Evolutionary conservation across 148 eudicot species (phyloP).

Genomic region (Limonium bicolor): DNA sequence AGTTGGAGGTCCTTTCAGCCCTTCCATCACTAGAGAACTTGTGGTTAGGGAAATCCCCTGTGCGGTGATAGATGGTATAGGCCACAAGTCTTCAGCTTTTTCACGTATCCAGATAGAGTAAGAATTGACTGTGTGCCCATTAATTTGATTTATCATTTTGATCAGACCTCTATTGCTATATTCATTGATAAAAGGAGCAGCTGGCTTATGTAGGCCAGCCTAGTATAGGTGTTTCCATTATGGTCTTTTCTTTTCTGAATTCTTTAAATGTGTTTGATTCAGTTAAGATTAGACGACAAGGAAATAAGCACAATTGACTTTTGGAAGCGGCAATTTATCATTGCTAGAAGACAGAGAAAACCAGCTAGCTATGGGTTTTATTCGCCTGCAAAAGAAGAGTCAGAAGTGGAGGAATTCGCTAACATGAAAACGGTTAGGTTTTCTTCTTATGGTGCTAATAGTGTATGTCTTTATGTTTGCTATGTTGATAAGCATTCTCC

Average conservation of each 20-base stretch:
- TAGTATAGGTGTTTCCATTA: too few relatives aligned
- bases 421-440: conserved; percentile 48
- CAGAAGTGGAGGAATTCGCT: conserved; percentile 29
- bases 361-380: conserved; percentile 97
- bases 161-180: too few relatives aligned
- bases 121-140: conserved; percentile 12
- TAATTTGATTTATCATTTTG: not conserved
- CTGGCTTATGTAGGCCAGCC: too few relatives aligned
- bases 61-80: conserved; percentile 90
- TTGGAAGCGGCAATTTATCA: conserved; percentile 73
- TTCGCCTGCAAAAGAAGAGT: conserved; percentile 55
- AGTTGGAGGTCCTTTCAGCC: conserved; percentile 62
- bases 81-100: conserved; percentile 81
- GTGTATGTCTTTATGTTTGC: not conserved
- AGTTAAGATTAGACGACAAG: conserved; percentile 69
- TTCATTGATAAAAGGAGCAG: too few relatives aligned
- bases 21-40: conserved; percentile 43
- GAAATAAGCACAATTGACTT: conserved; percentile 45
- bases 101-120: conserved; percentile 51
- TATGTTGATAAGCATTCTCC: not conserved
- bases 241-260: not conserved
- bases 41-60: conserved; percentile 95
- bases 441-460: not conserved
- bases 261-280: conserved; percentile 1
- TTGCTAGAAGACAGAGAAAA: conserved; percentile 72